Base-by-base conservation (phyloP, 2,329 filamentous ascomycete genomes). In the Verticillium nubilum region DNA sequence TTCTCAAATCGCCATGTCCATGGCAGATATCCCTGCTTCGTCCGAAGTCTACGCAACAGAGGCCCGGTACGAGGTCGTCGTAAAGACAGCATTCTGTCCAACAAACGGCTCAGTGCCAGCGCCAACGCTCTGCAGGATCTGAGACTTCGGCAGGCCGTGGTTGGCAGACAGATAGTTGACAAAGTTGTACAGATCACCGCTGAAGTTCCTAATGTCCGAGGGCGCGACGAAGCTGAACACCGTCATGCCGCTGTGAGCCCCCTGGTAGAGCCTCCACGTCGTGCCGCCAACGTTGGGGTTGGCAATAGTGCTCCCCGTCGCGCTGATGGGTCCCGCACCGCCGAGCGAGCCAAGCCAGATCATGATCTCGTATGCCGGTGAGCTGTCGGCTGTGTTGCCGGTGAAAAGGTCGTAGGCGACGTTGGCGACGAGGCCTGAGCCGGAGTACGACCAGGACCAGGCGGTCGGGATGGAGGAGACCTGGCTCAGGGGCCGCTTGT, bases 361-460 rank as follows among this genome's bases (percentile, higher is more conserved):
- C 86, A 88, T 88, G 69, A 88, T 78, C 72, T 88, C 86, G 69
- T 85, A 86, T 66, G 83, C 73, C 28, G 79, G 67, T 5, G 60
- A 68, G 54, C 69, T 70, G 1, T 78, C 73, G 12, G 76, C 75
- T 13, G 78, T 76, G 17, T 73, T 73, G 15, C 75, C 74, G 31
- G 84, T 84, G 76, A 86, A 87, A 47, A 87, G 71, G 68, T 87
- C 84, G 67, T 86, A 87, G 15, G 84, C 74, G 2, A 88, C 85
- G 66, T 87, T 76, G 42, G 82, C 79, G 27, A 85, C 74, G 57
- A 75, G 59, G 52, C 67, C 65, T 23, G 42, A 66, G 33, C 73
- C 72, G 17, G 65, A 65, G 62, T 75, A 74, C 53, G 67, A 71
- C 69, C 73, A 76, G 6, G 66, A 63, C 62, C 72, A 70, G 2